Evolutionary conservation across 441 rosid species (phyloP).

Genomic region (Isatis lusitanica): DNA sequence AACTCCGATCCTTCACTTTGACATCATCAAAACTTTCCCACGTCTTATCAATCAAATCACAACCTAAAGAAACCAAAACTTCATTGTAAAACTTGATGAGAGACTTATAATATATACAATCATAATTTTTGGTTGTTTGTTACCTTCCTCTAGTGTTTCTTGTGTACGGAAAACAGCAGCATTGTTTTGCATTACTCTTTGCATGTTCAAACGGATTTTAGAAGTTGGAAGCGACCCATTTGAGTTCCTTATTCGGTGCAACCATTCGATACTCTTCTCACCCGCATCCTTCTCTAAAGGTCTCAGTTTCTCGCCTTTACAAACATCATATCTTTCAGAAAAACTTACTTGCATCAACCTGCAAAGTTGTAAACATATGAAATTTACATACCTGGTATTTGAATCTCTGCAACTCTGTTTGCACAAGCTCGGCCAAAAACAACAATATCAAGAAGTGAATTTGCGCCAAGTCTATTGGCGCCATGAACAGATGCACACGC

Average conservation of each 20-base stretch:
- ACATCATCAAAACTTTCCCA: conserved; percentile 90
- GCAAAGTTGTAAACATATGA: not conserved
- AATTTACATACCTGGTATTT: conserved; percentile 60
- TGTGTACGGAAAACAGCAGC: conserved; percentile 96
- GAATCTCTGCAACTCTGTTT: conserved; percentile 86
- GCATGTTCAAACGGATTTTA: conserved; percentile 83
- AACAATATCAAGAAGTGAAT: conserved; percentile 97
- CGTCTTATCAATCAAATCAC: conserved; percentile 74
- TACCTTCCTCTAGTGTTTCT: conserved; percentile 92
- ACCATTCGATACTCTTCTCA: conserved; percentile 81
- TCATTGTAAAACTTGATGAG: not conserved
- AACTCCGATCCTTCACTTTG: conserved; percentile 71
- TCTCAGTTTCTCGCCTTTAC: conserved; percentile 73
- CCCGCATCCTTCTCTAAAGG: conserved; percentile 85
- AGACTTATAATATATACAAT: not conserved
- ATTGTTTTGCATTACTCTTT: conserved; percentile 88
- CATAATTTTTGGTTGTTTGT: not conserved
- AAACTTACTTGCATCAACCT: not conserved
- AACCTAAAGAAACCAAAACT: conserved; percentile 47
- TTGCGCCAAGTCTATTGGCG: conserved; percentile 95
- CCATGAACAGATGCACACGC: conserved; percentile 99
- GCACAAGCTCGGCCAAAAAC: conserved; percentile 99
- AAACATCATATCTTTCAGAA: not conserved
- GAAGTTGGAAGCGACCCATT: conserved; percentile 89
- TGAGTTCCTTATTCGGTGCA: conserved; percentile 76